Evolutionary conservation across 305 asterid species (phyloP), one percentile per base, ranked within the genome.

Genomic region (Fraxinus ornus): DNA sequence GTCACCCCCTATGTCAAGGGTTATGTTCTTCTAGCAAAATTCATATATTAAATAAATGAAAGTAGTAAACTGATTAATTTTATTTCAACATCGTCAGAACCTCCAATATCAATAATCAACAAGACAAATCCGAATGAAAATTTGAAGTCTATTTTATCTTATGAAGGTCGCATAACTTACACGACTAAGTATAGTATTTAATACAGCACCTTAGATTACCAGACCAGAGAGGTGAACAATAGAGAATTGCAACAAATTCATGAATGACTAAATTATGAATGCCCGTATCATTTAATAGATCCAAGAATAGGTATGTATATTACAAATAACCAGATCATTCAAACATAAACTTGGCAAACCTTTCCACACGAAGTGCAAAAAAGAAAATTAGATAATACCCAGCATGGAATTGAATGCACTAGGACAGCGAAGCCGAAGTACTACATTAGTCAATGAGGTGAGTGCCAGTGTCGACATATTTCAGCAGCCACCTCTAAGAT

Each of bases 401-500:
- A 24, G 37, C 37, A 66, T 2, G 19, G 39, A 2, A 70, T 12
- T 13, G 26, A 30, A 70, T 1, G 75, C 39, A 70, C 37, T 70
- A 70, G 39, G 75, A 26, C 35, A 35, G 75, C 12, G 47, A 39
- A 39, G 47, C 47, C 9, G 8, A 70, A 30, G 26, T 22, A 60
- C 28, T 60, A 60, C 32, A 30, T 70, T 26, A 3, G 39, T 30
- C 22, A 70, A 26, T 70, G 15, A 70, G 33, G 22, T 3, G 39
- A 33, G n/a, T 81, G 76, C 30, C 41, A 37, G 26, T 37, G 24
- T 32, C 8, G n/a, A 36, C 7, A 39, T 22, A 49, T 22, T n/a
- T 41, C 2, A 41, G 70, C 32, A 26, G 79, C 71, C 41, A 19
- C 26, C 21, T 64, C 78, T 49, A 68, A 81, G 75, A 81, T 47